Evolutionary conservation across 2,329 filamentous ascomycete genomes (phyloP).

Genomic region (Fusarium udum): DNA sequence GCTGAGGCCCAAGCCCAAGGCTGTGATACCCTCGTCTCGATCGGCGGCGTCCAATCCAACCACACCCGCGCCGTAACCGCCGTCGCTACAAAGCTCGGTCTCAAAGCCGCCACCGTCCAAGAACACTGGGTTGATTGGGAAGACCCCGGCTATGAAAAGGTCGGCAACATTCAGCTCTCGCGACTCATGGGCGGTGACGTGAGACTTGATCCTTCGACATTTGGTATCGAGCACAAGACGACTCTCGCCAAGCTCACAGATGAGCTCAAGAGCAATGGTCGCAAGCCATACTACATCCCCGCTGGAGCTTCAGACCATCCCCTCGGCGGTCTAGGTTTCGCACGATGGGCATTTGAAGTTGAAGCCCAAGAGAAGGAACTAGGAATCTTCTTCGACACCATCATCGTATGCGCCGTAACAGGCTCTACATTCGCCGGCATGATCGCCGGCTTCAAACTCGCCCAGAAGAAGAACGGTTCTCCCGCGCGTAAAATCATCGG

Average conservation of each 20-base stretch:
- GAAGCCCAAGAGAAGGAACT: constrained; percentile 68
- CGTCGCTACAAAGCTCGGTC: constrained; percentile 65
- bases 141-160: constrained; percentile 67
- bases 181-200: constrained; percentile 74
- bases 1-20: constrained; percentile 67
- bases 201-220: constrained; percentile 65
- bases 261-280: constrained; percentile 62
- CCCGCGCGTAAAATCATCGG: constrained; percentile 67
- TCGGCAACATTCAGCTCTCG: constrained; percentile 77
- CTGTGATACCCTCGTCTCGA: constrained; percentile 70
- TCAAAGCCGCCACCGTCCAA: constrained; percentile 66
- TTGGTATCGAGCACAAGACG: constrained; percentile 75
- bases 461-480: constrained; percentile 57
- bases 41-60: constrained; percentile 76
- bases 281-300: constrained; percentile 76
- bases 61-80: constrained; percentile 75
- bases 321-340: constrained; percentile 75
- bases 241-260: constrained; percentile 64
- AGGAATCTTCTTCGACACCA: constrained; percentile 72
- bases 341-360: constrained; percentile 76
- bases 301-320: constrained; percentile 77
- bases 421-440: constrained; percentile 77
- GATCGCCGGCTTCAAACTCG: constrained; percentile 75
- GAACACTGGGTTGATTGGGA: constrained; percentile 75
- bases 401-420: constrained; percentile 76